Evolutionary conservation across 1,284 basidiomycete species (phyloP).

Genomic region (Sphagnurus paluster): DNA sequence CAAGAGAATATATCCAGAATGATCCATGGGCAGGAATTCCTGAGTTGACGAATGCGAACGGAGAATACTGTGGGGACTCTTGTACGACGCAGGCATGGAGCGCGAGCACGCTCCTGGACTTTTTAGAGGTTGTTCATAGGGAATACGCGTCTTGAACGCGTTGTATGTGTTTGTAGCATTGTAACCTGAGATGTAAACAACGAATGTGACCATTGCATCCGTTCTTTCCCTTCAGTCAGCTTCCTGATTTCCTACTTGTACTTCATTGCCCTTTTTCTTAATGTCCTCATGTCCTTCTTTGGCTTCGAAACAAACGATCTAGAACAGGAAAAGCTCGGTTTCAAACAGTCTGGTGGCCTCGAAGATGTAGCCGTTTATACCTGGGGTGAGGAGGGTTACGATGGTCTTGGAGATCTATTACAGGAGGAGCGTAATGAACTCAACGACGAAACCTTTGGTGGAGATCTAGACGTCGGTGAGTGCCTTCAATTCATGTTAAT

Average conservation of each 20-base stretch:
- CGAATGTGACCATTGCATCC: neutral
- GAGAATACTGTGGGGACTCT: constrained; percentile 80
- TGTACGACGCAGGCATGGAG: constrained; percentile 95
- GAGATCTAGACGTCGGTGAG: constrained; percentile 66
- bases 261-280: constrained; percentile 7
- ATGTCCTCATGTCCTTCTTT: constrained; percentile 76
- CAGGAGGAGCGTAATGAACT: constrained; percentile 89
- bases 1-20: constrained; percentile 71
- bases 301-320: constrained; percentile 67
- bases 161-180: constrained; percentile 16
- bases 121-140: constrained; percentile 73
- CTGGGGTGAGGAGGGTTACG: constrained; percentile 88
- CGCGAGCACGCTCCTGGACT: constrained; percentile 84
- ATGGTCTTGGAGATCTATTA: constrained; percentile 86
- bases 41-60: constrained; percentile 87
- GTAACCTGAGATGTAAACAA: constrained; percentile 13
- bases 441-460: constrained; percentile 97
- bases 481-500: constrained; percentile 14
- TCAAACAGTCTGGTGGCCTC: constrained; percentile 45
- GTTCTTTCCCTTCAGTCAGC: neutral
- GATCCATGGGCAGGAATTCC: constrained; percentile 92
- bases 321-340: constrained; percentile 59
- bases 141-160: constrained; percentile 7
- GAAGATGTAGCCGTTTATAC: constrained; percentile 86
- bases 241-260: neutral